Base-by-base conservation (phyloP, 768 basidiomycete species). In the Cubamyces sp. region DNA sequence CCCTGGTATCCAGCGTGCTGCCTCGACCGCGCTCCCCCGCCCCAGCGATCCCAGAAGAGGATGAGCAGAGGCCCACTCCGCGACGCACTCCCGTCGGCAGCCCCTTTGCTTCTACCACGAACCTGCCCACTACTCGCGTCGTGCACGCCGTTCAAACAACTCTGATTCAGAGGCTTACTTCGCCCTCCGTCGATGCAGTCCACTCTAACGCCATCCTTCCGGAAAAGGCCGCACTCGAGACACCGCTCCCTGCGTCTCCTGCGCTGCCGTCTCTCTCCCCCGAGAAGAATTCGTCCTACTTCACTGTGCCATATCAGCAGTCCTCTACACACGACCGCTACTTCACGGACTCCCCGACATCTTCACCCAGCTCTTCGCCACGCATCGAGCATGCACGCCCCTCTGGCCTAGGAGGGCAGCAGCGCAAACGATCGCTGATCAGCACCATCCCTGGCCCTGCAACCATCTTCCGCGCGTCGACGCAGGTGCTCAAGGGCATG, bases 401-500 rank as follows among this genome's bases (percentile, higher is more conserved):
- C 7, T 23, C 34, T 19, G n/a, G 48, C 1, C 21, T 64, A 14
- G 43, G 40, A 1, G 26, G 19, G 6, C 34, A 16, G 37, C 34
- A 34, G 1, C 66, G 62, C 25, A 61, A 57, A 46, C 55, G 61
- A 39, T 56, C 61, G n/a, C 60, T 50, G 21, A 48, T 63, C 9
- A 23, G 47, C 18, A 34, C 34, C 9, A 19, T 65, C 23, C 63
- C 67, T 48, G 60, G 65, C 45, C 54, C 69, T 14, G 68, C 58
- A 6, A 52, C 65, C 39, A 47, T 75, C 46, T 42, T 74, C 60
- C 70, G 70, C 41, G 71, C 68, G 4, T 68, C 72, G 3, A 64
- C 66, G 2, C 72, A 70, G 25, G 60, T 75, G 47, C 67, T 75
- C 47, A 72, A 67, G 42, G 70, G 74, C 39, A 71, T 74, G 25